Base-by-base conservation (phyloP, 306 rosid species). In the Begonia fuchsioides region DNA sequence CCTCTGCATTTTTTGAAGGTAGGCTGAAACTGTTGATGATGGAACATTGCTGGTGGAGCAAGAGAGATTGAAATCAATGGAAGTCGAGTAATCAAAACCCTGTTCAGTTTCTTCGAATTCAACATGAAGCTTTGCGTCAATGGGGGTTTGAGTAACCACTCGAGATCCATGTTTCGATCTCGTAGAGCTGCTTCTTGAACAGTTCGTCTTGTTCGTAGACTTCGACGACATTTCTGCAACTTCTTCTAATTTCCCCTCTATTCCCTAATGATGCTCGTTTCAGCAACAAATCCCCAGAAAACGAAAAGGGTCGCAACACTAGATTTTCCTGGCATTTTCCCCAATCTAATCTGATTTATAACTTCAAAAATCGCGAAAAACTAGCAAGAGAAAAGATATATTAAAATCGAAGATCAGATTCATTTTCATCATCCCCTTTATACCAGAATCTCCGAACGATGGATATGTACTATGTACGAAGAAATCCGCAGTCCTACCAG, bases 1-100 rank as follows among this genome's bases (percentile, higher is more conserved):
- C 58, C 73, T 62, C 62, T 66, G 73, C 65, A 72, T 50, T 43
- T 47, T 62, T 39, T 26, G 73, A 47, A 72, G 77, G 55, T 72
- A 72, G 39, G 77, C 53, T 13, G 72, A 64, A 13, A 67, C 57
- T 15, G 67, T 47, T 38, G 67, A 44, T 51, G 70, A 56, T 38
- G 68, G 77, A 47, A 62, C 67, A 58, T 54, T 58, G 60, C 57
- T 62, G 10, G 63, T 72, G 55, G 66, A 72, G 55, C 51, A 35
- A 12, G 70, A 67, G 13, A 48, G 19, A 17, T 62, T 72, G 56
- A 57, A 40, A 26, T 66, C 77, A 50, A 66, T 17, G 2, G 70
- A 67, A 3, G 60, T 47, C 16, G 70, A 54, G 66, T 67, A 58
- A 57, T 54, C 48, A 43, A 67, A 72, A 13, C 8, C 15, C 17